Base-by-base conservation (phyloP, 2,329 filamentous ascomycete genomes). In the Calonectria henricotiae region DNA sequence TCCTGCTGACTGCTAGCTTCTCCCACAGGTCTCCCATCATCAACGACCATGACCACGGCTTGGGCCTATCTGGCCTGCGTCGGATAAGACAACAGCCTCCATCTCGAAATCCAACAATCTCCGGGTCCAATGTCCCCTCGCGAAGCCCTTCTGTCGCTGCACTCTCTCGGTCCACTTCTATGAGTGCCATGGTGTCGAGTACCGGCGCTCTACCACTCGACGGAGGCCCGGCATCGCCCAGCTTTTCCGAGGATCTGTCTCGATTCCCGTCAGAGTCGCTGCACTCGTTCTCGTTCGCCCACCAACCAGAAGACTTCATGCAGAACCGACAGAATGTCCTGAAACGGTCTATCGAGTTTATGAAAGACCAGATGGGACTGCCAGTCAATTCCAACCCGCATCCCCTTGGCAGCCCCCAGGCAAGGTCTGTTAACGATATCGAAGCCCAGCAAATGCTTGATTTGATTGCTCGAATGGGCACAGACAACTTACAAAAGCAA, bases 201-300 rank as follows among this genome's bases (percentile, higher is more conserved):
- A 84, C 87, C 41, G 85, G 87, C 54, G 88, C 87, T 51, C 83
- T 86, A 60, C 86, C 88, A 17, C 80, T 90, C 30, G 85, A 88
- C 9, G 86, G 90, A n/a, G 91, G 88, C 6, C 91, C 92, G 27
- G 86, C 87, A 23, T 95, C 94, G 25, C 94, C 94, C 27, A 89
- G 89, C 71, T 94, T 95, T 79, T 89, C 91, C 78, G 96, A 98
- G 85, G 96, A 99, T 80, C 89, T 99, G 54, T 92, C 92, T 54
- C 92, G 95, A 62, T 99, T 99, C 80, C 96, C 96, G 1, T 94
- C 94, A 76, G 96, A 99, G 81, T 99, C 96, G 6, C 86, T 99
- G 55, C 96, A 99, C 83, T 99, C 96, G 1, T 99, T 99, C 84
- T 98, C 96, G 13, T 99, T 99, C 82, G 94, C 96, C 46, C 94